These are phyloP conservation scores for Penicillium corylophilum DNA, from an alignment of 2,329 filamentous ascomycete species.

Conservation along the genomic window DNA sequence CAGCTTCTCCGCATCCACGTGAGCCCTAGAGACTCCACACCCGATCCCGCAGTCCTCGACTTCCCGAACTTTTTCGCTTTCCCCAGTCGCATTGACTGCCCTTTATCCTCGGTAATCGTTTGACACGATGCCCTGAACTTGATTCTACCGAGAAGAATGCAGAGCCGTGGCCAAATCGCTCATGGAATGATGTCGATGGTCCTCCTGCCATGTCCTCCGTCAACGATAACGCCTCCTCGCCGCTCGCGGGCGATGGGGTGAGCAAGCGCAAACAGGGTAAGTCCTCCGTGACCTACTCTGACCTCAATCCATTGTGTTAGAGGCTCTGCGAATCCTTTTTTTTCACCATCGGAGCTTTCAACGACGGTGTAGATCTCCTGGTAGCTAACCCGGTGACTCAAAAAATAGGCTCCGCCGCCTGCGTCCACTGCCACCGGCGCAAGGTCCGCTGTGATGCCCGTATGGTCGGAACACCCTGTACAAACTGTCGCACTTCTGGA, in stretches of 20 bases:
- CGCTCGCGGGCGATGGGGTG: slow-evolving; percentile 34
- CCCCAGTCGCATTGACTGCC: slow-evolving; percentile 16
- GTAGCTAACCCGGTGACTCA: slow-evolving; percentile 14
- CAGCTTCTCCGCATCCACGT: slow-evolving; percentile 26
- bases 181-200: slow-evolving; percentile 27
- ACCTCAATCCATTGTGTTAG: background rate
- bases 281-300: slow-evolving; percentile 1
- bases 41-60: slow-evolving; percentile 26
- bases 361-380: background rate
- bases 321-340: background rate
- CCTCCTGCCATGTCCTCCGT: slow-evolving; percentile 39
- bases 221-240: slow-evolving; percentile 33
- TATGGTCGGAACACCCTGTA: slow-evolving; percentile 48
- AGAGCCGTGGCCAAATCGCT: slow-evolving; percentile 22
- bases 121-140: slow-evolving; percentile 23
- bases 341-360: background rate
- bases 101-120: slow-evolving; percentile 18
- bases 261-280: slow-evolving; percentile 43
- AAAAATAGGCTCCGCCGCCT: slow-evolving; percentile 44
- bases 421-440: slow-evolving; percentile 51
- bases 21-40: slow-evolving; percentile 18
- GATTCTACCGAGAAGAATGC: slow-evolving; percentile 17
- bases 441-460: slow-evolving; percentile 55
- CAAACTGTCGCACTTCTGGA: slow-evolving; percentile 48
- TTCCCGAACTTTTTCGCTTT: slow-evolving; percentile 26